These are phyloP conservation scores for Pyrenophora teres DNA, from an alignment of 2,329 filamentous ascomycete species.

Conservation along the genomic window DNA sequence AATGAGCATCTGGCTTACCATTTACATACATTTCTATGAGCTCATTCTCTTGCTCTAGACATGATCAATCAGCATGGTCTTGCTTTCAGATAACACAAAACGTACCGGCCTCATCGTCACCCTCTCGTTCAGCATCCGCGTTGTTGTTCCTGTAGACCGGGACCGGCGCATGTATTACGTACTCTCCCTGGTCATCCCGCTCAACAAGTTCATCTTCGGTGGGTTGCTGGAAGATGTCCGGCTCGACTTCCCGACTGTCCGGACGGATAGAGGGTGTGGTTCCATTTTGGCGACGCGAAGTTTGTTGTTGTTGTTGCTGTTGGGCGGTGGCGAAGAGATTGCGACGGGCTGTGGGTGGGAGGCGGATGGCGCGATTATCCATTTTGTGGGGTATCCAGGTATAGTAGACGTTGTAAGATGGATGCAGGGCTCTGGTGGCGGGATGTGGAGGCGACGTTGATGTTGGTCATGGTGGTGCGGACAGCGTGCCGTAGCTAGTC, in stretches of 20 bases:
- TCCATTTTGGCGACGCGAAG: conserved; percentile 32
- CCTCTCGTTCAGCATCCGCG: conserved; percentile 21
- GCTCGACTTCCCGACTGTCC: conserved; percentile 18
- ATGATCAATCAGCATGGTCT: not conserved
- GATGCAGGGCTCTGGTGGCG: not conserved
- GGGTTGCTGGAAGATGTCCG: conserved; percentile 25
- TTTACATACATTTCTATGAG: conserved; percentile 39
- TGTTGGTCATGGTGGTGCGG: conserved; percentile 8
- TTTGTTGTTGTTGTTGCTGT: conserved; percentile 4
- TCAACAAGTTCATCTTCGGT: conserved; percentile 54
- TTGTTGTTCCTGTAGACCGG: conserved; percentile 29
- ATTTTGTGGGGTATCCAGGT: conserved; percentile 7
- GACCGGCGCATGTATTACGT: conserved; percentile 46
- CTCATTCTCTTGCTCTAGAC: conserved; percentile 40
- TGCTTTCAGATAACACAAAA: not conserved
- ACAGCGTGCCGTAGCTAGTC: conserved; percentile 17
- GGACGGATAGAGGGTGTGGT: conserved; percentile 25
- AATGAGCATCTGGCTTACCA: conserved; percentile 33
- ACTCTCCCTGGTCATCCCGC: conserved; percentile 55
- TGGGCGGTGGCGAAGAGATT: conserved; percentile 36
- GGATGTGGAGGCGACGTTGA: not conserved
- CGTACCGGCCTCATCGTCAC: conserved; percentile 41
- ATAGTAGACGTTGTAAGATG: not conserved
- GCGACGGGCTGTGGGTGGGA: conserved; percentile 34
- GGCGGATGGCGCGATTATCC: conserved; percentile 33